Conservation (phyloP, 148 eudicot species). For the Polygonum aviculare region DNA sequence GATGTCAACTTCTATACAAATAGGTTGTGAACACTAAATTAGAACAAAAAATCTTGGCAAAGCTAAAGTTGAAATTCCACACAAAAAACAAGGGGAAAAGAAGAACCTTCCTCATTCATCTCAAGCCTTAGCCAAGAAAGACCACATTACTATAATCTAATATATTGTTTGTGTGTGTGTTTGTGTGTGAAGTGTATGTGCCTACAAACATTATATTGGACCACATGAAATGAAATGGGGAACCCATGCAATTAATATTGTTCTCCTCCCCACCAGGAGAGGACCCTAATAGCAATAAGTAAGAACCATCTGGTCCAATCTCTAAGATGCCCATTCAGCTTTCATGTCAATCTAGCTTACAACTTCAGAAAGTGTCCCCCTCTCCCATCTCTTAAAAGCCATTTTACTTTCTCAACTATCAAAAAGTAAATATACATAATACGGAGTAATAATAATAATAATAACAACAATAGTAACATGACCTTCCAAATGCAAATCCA, state of each 20-base stretch:
- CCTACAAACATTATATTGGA: background rate
- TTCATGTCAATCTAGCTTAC: constrained; percentile 7
- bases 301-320: constrained; percentile 11
- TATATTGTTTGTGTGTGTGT: too few relatives aligned
- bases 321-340: constrained; percentile 1
- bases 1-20: background rate
- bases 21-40: background rate
- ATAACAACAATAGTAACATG: too few relatives aligned
- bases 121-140: background rate
- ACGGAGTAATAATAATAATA: too few relatives aligned
- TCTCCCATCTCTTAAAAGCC: background rate
- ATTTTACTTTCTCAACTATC: background rate
- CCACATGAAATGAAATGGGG: background rate
- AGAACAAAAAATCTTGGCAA: background rate
- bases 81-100: background rate
- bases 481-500: background rate
- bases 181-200: background rate
- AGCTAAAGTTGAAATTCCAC: background rate
- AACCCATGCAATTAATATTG: background rate
- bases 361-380: constrained; percentile 2
- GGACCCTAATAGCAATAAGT: background rate
- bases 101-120: background rate
- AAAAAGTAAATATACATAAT: background rate
- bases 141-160: background rate
- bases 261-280: background rate